A percentile compares a stretch with the other conserved stretches of the same genome.
Conservation (phyloP, 345 rosid genomes). For the Pistacia vera region DNA sequence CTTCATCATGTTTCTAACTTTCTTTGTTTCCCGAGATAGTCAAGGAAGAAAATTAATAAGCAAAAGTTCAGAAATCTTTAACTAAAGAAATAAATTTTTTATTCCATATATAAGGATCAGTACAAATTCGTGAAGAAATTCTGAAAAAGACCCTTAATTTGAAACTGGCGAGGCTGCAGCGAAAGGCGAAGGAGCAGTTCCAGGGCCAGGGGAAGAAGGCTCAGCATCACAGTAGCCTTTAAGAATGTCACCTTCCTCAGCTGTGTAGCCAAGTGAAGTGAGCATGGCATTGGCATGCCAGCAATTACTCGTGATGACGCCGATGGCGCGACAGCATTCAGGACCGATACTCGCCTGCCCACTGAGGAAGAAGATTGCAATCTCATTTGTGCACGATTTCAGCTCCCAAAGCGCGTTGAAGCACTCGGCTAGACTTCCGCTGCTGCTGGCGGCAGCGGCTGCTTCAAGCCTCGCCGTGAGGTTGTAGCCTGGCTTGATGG, state of each 20-base stretch:
- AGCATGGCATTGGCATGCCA: slow-evolving; percentile 74
- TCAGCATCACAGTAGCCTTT: slow-evolving; percentile 57
- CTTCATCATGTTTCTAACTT: too few relatives aligned
- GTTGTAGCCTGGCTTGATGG: slow-evolving; percentile 22
- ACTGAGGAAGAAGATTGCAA: slow-evolving; percentile 56
- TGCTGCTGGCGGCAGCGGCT: not conserved
- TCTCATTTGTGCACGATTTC: slow-evolving; percentile 73
- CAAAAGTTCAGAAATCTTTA: too few relatives aligned
- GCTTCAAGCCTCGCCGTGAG: slow-evolving; percentile 39
- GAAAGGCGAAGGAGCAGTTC: slow-evolving; percentile 22
- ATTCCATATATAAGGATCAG: too few relatives aligned
- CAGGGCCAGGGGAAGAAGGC: slow-evolving; percentile 18
- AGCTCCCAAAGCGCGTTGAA: slow-evolving; percentile 72
- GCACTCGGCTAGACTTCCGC: slow-evolving; percentile 58
- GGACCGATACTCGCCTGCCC: slow-evolving; percentile 59
- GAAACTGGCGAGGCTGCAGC: slow-evolving; percentile 23
- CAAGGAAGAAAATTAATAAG: too few relatives aligned
- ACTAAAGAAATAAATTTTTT: too few relatives aligned
- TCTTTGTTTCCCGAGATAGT: too few relatives aligned
- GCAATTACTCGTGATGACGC: slow-evolving; percentile 52
- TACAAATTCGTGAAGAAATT: too few relatives aligned
- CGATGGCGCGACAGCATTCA: slow-evolving; percentile 62
- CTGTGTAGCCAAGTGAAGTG: slow-evolving; percentile 62
- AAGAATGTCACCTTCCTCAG: slow-evolving; percentile 56
- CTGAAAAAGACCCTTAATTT: not conserved